Conservation (phyloP, 75 land plant species). For the Picea glauca region DNA sequence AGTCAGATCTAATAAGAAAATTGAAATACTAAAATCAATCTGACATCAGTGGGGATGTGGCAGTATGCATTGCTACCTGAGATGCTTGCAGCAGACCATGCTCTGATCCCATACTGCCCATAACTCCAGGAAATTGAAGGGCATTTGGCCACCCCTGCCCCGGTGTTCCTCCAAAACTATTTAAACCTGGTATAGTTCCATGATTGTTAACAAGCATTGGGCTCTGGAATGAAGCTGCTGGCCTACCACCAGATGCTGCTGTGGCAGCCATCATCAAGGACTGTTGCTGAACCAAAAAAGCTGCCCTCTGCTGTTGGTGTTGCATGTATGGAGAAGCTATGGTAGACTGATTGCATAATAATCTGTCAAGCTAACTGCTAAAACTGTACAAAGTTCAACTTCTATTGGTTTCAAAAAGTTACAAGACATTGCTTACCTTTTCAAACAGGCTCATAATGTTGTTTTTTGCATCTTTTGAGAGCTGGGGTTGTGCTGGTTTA, state of each 20-base stretch:
- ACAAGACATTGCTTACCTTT: conserved; percentile 33
- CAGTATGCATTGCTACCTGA: background rate
- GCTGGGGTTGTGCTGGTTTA: conserved; percentile 36
- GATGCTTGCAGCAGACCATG: background rate
- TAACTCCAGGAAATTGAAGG: conserved; percentile 42
- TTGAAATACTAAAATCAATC: background rate
- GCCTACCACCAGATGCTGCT: conserved; percentile 34
- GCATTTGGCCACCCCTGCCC: conserved; percentile 31
- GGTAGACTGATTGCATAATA: conserved; percentile 36
- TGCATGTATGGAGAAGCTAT: conserved; percentile 75
- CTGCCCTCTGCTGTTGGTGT: conserved; percentile 88
- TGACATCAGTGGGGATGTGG: background rate
- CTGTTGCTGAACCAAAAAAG: conserved; percentile 78
- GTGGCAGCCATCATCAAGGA: conserved; percentile 77
- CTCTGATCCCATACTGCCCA: background rate
- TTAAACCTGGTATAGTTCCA: conserved; percentile 1
- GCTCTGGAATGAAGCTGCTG: conserved; percentile 12
- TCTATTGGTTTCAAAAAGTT: background rate
- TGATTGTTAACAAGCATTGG: background rate
- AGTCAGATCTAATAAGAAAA: background rate
- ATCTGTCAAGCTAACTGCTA: background rate
- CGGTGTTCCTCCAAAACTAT: conserved; percentile 20
- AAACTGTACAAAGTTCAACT: background rate
- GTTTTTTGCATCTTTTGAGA: conserved; percentile 51
- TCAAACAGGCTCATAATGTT: conserved; percentile 94